A percentile compares a stretch with the other conserved stretches of the same genome.
phyloP scores from a whole-genome alignment of 2,329 filamentous ascomycete species.

The Talaromyces pinophilus region DNA sequence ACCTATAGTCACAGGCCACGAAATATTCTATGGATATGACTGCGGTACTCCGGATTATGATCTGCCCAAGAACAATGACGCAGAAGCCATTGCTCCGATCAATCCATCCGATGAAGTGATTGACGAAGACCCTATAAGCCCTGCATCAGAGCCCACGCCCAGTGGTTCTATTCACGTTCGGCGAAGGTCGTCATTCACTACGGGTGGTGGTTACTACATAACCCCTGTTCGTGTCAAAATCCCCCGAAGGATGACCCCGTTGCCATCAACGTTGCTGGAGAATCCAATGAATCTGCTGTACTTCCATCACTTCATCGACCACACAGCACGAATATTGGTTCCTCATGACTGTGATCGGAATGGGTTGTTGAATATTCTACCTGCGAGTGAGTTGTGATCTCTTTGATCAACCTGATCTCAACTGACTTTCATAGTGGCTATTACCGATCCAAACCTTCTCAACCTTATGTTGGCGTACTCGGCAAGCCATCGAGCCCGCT shows the following conservation, averaged over 20 bases:
- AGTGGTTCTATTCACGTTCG: constrained; percentile 19
- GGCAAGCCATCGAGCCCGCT: constrained; percentile 76
- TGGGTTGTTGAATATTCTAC: constrained; percentile 62
- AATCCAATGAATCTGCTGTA: constrained; percentile 81
- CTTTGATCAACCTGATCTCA: not conserved
- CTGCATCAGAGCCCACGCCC: constrained; percentile 17
- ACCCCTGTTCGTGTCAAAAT: constrained; percentile 67
- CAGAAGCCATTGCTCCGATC: constrained; percentile 60
- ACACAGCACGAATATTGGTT: constrained; percentile 69
- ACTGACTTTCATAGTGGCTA: constrained; percentile 41
- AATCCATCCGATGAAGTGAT: constrained; percentile 42
- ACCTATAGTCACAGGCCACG: constrained; percentile 29
- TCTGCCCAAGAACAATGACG: constrained; percentile 69
- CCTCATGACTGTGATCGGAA: constrained; percentile 64
- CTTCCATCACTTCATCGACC: constrained; percentile 74
- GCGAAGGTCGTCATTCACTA: constrained; percentile 52
- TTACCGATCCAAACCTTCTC: constrained; percentile 61
- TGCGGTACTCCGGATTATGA: constrained; percentile 70
- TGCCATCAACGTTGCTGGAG: constrained; percentile 61
- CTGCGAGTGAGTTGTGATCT: constrained; percentile 56
- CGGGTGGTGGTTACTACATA: constrained; percentile 67
- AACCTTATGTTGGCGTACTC: constrained; percentile 79
- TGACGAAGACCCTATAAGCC: constrained; percentile 16
- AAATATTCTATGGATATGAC: constrained; percentile 66
- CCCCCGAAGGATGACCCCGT: constrained; percentile 56